phyloP scores from a whole-genome alignment of 2,329 filamentous ascomycete genomes.

The Penicillium glabrum region DNA sequence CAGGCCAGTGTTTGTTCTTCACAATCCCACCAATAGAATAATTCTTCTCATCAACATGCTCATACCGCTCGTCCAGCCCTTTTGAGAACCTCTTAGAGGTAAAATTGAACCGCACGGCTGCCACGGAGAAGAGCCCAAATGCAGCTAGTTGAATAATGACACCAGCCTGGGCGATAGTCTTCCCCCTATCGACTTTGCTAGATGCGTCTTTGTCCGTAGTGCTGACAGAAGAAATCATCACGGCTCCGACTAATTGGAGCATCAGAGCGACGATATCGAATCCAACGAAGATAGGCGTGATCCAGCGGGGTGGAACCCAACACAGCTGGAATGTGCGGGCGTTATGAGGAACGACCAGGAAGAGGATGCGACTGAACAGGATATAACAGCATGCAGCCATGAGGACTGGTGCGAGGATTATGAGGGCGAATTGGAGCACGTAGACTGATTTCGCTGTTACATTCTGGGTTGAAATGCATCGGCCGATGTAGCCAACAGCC shows the following conservation, averaged over 20 bases:
- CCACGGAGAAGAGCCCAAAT: conserved; percentile 49
- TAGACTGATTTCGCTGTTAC: conserved; percentile 26
- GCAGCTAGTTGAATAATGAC: conserved; percentile 46
- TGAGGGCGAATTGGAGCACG: conserved; percentile 39
- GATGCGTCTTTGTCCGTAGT: conserved; percentile 15
- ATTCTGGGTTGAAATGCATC: conserved; percentile 31
- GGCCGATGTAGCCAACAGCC: conserved; percentile 36
- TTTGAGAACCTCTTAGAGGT: conserved; percentile 41
- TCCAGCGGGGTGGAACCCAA: conserved; percentile 36
- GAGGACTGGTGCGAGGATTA: conserved; percentile 41
- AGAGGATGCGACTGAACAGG: conserved; percentile 42
- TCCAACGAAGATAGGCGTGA: conserved; percentile 44
- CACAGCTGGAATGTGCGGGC: conserved; percentile 34
- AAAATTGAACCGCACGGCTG: conserved; percentile 50
- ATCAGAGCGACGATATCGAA: conserved; percentile 42
- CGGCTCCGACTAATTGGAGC: conserved; percentile 38
- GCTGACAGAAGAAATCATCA: conserved; percentile 42
- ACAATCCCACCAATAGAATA: conserved; percentile 21
- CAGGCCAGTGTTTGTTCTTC: conserved; percentile 31
- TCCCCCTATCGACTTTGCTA: conserved; percentile 36
- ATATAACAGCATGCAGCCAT: conserved; percentile 45
- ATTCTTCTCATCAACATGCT: conserved; percentile 11
- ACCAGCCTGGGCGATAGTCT: conserved; percentile 41
- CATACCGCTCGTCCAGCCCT: conserved; percentile 28
- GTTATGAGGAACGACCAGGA: conserved; percentile 37